Evolutionary conservation across 805 yeast genomes (phyloP), one percentile per base, ranked within the genome.

Genomic region (Barnettozyma californica): DNA sequence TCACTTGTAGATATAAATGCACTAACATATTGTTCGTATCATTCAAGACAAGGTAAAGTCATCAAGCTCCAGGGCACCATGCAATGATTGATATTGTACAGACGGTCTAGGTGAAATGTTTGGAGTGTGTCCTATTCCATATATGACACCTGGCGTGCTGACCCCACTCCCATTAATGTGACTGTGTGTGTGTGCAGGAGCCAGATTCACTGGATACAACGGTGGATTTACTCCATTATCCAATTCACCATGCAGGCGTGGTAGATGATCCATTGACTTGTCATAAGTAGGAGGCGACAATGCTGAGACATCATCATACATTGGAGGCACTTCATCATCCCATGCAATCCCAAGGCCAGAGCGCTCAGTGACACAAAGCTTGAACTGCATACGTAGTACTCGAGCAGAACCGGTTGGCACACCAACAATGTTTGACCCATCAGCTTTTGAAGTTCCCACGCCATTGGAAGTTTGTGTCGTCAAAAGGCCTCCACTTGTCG

Each of bases 321-420:
- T 86, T 1, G 99, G 99, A 2, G 99, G 99, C 16, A 95, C 98
- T 66, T 94, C 99, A 62, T 92, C 97, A 66, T 92, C 97, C 98
- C 99, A 94, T 0, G 97, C 86, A 27, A 94, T 88, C 5, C 99
- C 99, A 38, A 94, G 73, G 0, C 99, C 99, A 0, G 96, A 84
- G 51, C 98, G 74, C 63, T 91, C 98, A 2, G 96, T 86, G 20
- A 94, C 68, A 3, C 73, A 71, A n/a, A 92, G 59, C 55, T 85
- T 84, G 68, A 94, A 92, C 65, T 91, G 97, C 97, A 94, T 94
- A 54, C 98, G 71, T 51, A 94, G 71, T 2, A 94, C 95, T 43
- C 99, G 73, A 0, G 99, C 99, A 4, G 95, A 87, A 14, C 99
- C 99, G 0, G 98, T 94, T 2, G 95, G 91, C 0, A 85, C 78